phyloP scores from a whole-genome alignment of 2,329 filamentous ascomycete species.

The Nothophoma quercina region DNA sequence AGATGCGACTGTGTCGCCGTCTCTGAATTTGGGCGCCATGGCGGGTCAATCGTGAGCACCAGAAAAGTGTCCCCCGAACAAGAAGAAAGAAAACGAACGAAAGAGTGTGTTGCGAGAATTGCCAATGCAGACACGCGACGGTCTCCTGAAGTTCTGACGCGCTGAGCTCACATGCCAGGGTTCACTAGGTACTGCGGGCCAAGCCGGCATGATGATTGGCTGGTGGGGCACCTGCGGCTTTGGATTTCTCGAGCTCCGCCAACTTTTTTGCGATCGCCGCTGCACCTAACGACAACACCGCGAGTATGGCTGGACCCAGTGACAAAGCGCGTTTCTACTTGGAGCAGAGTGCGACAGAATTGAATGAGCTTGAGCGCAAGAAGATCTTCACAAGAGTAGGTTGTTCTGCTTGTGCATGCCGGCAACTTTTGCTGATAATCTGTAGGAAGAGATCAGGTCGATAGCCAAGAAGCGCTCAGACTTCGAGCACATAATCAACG shows the following conservation, averaged over 20 bases:
- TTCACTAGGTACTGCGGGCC: slow-evolving; percentile 27
- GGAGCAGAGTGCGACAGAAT: slow-evolving; percentile 88
- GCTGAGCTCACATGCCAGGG: slow-evolving; percentile 25
- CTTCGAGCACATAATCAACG: slow-evolving; percentile 89
- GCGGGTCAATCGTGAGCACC: slow-evolving; percentile 9
- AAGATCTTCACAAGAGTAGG: slow-evolving; percentile 83
- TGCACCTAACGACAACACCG: slow-evolving; percentile 18
- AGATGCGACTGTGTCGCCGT: slow-evolving; percentile 68
- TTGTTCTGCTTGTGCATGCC: not conserved
- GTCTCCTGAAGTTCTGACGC: slow-evolving; percentile 43
- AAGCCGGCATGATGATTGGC: slow-evolving; percentile 29
- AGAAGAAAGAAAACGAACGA: slow-evolving; percentile 32
- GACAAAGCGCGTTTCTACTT: slow-evolving; percentile 97
- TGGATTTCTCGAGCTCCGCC: slow-evolving; percentile 16
- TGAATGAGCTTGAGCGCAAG: slow-evolving; percentile 91
- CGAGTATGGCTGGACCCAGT: slow-evolving; percentile 78
- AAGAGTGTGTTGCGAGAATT: slow-evolving; percentile 32
- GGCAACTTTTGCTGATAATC: slow-evolving; percentile 12
- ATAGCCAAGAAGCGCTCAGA: slow-evolving; percentile 91
- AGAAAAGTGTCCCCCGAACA: not conserved
- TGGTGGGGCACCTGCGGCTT: slow-evolving; percentile 18
- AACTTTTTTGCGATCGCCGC: slow-evolving; percentile 32
- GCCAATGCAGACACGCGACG: slow-evolving; percentile 22
- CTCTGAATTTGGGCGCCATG: slow-evolving; percentile 69
- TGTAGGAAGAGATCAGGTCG: slow-evolving; percentile 83